phyloP scores from a whole-genome alignment of 2,329 filamentous ascomycete species.

The Fusarium xylarioides region DNA sequence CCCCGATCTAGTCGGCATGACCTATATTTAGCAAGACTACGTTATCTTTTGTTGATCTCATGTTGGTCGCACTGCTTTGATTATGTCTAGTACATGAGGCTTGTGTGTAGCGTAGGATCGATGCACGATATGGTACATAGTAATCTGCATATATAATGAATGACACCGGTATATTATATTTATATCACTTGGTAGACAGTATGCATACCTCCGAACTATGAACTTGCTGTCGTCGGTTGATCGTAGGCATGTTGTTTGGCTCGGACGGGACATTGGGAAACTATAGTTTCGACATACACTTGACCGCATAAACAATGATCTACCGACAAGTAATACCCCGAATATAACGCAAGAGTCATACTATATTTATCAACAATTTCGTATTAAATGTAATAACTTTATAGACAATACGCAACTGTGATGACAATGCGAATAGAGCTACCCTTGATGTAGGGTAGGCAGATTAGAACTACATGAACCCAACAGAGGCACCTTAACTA shows the following conservation, averaged over 20 bases:
- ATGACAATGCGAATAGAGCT: not conserved
- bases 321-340: no score
- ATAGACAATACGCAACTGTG: not conserved
- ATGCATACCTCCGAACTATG: not conserved
- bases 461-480: not conserved
- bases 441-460: not conserved
- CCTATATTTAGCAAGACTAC: conserved; percentile 21
- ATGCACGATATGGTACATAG: not conserved
- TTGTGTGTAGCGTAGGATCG: not conserved
- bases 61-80: conserved; percentile 2
- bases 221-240: not conserved
- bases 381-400: not conserved
- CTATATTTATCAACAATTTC: not conserved
- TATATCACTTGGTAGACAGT: not conserved
- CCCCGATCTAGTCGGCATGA: not conserved
- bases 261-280: no score
- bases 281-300: not conserved
- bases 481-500: not conserved
- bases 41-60: conserved; percentile 4
- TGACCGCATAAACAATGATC: no score
- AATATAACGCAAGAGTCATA: no score
- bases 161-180: not conserved
- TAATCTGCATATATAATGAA: not conserved
- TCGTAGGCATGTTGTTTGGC: not conserved
- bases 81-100: conserved; percentile 2